These are phyloP conservation scores for Penicillium psychrofluorescens DNA, from an alignment of 495 filamentous ascomycete genomes.

Conservation along the genomic window DNA sequence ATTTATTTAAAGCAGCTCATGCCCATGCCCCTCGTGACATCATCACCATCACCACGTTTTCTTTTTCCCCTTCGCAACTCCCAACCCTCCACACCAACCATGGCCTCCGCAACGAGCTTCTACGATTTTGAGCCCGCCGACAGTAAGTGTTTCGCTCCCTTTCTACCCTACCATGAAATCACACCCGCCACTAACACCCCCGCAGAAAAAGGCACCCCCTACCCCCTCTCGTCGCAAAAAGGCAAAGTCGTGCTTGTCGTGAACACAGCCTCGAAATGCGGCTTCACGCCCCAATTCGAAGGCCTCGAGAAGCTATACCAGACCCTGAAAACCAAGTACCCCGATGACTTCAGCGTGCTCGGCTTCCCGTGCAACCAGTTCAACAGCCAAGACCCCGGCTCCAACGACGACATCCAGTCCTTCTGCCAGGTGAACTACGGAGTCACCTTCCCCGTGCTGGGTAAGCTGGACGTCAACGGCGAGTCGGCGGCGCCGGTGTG, in stretches of 20 bases:
- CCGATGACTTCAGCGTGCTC: slow-evolving; percentile 73
- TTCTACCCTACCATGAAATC: neutral
- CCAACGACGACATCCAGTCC: slow-evolving; percentile 80
- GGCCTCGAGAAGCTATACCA: slow-evolving; percentile 91
- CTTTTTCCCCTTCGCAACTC: neutral
- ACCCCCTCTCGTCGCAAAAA: slow-evolving; percentile 59
- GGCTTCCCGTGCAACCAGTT: slow-evolving; percentile 99
- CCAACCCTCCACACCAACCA: slow-evolving; percentile 34
- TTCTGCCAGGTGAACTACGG: slow-evolving; percentile 97
- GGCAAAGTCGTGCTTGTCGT: slow-evolving; percentile 93
- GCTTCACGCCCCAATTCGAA: slow-evolving; percentile 94
- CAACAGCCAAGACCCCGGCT: slow-evolving; percentile 78
- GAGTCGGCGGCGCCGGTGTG: slow-evolving; percentile 70
- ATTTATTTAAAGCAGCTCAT: no score
- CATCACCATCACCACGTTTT: no score
- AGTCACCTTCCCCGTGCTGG: slow-evolving; percentile 84
- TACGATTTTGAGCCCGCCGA: slow-evolving; percentile 86
- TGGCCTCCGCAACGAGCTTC: slow-evolving; percentile 84
- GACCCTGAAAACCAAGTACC: slow-evolving; percentile 56
- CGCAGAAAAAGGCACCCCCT: slow-evolving; percentile 68
- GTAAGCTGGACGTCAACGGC: slow-evolving; percentile 92
- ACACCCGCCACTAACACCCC: slow-evolving; percentile 5
- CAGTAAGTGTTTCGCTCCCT: slow-evolving; percentile 45
- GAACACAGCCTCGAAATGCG: slow-evolving; percentile 99
- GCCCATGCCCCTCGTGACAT: no score